phyloP scores from a whole-genome alignment of 306 rosid species.

The Aeschynomene evenia region DNA sequence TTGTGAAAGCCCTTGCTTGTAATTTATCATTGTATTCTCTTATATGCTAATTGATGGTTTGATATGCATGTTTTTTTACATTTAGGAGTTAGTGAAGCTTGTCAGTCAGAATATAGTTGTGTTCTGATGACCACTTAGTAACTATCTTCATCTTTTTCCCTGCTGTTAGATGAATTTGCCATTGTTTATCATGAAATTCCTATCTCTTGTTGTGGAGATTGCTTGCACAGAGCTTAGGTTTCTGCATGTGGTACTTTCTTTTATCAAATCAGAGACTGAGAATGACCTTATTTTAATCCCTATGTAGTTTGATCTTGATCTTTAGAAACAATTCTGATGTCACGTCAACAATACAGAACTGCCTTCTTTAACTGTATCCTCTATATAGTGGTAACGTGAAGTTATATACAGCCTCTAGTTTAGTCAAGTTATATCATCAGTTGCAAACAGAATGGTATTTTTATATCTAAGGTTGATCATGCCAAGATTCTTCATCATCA shows the following conservation, averaged over 20 bases:
- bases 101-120: slow-evolving; percentile 70
- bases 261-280: background rate
- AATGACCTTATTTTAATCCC: slow-evolving; percentile 4
- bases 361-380: background rate
- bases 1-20: slow-evolving; percentile 30
- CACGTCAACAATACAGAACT: background rate
- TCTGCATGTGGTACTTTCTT: slow-evolving; percentile 12
- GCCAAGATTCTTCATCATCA: background rate
- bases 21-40: slow-evolving; percentile 33
- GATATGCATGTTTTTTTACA: slow-evolving; percentile 40
- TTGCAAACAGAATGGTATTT: background rate
- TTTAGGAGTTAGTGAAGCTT: slow-evolving; percentile 74
- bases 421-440: background rate
- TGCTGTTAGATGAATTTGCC: slow-evolving; percentile 38
- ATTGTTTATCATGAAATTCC: slow-evolving; percentile 24
- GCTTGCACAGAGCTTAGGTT: background rate
- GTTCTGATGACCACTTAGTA: slow-evolving; percentile 65
- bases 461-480: background rate
- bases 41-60: slow-evolving; percentile 47
- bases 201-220: slow-evolving; percentile 14
- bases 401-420: slow-evolving; percentile 8
- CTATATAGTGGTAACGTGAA: background rate
- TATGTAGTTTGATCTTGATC: background rate
- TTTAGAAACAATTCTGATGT: background rate
- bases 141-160: slow-evolving; percentile 66